Evolutionary conservation across 179 eudicot genomes (phyloP), one percentile per base, ranked within the genome.

Genomic region (Nepenthes alata): DNA sequence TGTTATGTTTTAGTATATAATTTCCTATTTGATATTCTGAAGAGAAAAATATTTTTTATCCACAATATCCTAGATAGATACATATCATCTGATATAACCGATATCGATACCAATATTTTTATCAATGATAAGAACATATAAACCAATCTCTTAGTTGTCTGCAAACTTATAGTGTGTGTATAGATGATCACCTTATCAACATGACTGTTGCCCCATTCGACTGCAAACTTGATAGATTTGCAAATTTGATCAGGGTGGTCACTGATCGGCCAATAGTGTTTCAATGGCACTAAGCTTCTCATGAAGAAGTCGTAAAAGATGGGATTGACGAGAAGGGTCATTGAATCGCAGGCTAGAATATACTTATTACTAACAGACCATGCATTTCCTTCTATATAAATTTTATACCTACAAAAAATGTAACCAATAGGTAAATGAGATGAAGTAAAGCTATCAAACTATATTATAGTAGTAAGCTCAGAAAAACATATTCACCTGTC

Each of bases 281-380:
- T 60, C 55, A 73, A 15, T 1, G 90, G 90, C 14, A 73, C 61
- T 64, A 85, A 74, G 55, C 83, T 71, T 67, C 87, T 70, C 3
- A 78, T 73, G 72, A 77, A 85, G 67, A 85, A 82, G 45, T 85
- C 83, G 11, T 80, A 80, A 64, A 66, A 82, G 0, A 39, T 58
- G 0, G 90, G 85, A 15, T 72, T 68, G 47, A 85, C 61, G 5
- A 76, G 11, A 50, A 82, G 67, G 55, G 71, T 67, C 82, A 81
- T 72, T 2, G 90, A 84, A 55, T 81, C 84, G 45, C 90, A 84
- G 5, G 86, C 90, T 69, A 79, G 72, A 12, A 84, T 75, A 38
- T 84, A 84, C 56, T 84, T 84, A 63, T 80, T 77, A 44, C 90
- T 84, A 2, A 77, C 83, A 8, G 90, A 84, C 90, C 90, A 81